phyloP scores from a whole-genome alignment of 164 flowering plant genomes.

The Houttuynia cordata region DNA sequence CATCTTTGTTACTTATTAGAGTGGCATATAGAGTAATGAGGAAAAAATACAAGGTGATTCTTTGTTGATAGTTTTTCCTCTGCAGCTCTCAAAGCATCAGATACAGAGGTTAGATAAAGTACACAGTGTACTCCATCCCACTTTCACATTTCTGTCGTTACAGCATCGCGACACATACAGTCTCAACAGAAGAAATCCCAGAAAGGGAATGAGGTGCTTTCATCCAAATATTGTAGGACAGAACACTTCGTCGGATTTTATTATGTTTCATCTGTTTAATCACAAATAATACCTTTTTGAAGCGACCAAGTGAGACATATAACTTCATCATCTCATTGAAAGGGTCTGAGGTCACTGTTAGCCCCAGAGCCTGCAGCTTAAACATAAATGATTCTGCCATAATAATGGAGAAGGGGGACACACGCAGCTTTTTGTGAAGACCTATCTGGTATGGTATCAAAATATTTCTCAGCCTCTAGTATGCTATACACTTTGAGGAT shows the following conservation, averaged over 20 bases:
- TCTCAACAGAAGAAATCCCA: conserved; percentile 28
- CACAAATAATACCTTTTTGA: conserved; percentile 26
- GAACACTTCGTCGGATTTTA: conserved; percentile 31
- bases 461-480: conserved; percentile 38
- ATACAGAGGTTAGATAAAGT: conserved; percentile 39
- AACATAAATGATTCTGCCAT: conserved; percentile 45
- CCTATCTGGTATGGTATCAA: conserved; percentile 15
- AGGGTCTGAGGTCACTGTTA: conserved; percentile 28
- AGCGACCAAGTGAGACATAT: conserved; percentile 31
- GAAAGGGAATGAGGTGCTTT: conserved; percentile 24
- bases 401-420: conserved; percentile 39
- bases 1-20: conserved; percentile 32
- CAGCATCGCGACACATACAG: conserved; percentile 35
- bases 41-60: conserved; percentile 36
- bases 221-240: conserved; percentile 62
- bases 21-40: conserved; percentile 42
- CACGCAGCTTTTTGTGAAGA: conserved; percentile 34
- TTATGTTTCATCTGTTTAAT: conserved; percentile 39
- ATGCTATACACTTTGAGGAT: conserved; percentile 23
- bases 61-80: conserved; percentile 32
- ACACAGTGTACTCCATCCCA: conserved; percentile 43
- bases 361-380: conserved; percentile 31
- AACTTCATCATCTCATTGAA: conserved; percentile 59
- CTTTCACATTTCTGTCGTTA: conserved; percentile 26
- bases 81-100: conserved; percentile 23